Evolutionary conservation across 129 eudicot genomes (phyloP).

Genomic region (carrot (Daucus carota)): DH1_v3.0 NC_030381.2:55621001-55621500

Average conservation of each 20-base stretch:
- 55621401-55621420: no score
- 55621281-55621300: background rate
- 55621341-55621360: background rate
- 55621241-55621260: background rate
- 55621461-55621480: no score
- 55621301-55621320: background rate
- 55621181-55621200: no score
- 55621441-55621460: no score
- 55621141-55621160: background rate
- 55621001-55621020: background rate
- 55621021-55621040: constrained; percentile 5
- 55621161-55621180: background rate
- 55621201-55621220: background rate
- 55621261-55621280: constrained; percentile 10
- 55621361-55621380: no score
- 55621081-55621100: constrained; percentile 79
- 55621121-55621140: background rate
- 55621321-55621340: background rate
- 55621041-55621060: constrained; percentile 82
- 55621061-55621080: constrained; percentile 87
- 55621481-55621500: no score
- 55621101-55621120: constrained; percentile 82
- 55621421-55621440: no score
- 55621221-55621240: background rate
- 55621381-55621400: no score